Conservation (phyloP, 2,329 filamentous ascomycete genomes). For the Exophiala sideris region DNA sequence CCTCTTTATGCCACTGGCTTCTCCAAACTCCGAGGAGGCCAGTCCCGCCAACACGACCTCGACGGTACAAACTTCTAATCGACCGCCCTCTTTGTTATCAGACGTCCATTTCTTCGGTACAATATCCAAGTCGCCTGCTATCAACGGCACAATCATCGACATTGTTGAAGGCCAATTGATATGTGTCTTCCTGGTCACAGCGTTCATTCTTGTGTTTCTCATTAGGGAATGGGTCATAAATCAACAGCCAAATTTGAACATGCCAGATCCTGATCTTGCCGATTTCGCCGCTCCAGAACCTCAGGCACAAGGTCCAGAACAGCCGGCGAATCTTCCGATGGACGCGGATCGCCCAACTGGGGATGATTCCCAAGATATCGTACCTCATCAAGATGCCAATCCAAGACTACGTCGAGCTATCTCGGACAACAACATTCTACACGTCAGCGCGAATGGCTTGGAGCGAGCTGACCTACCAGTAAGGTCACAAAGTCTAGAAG, state of each 20-base stretch:
- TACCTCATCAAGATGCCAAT: constrained; percentile 10
- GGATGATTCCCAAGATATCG: not conserved
- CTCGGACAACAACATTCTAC: constrained; percentile 37
- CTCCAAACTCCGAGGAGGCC: not conserved
- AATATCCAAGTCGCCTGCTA: constrained; percentile 62
- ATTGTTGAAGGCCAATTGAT: constrained; percentile 91
- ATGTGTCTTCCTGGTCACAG: constrained; percentile 83
- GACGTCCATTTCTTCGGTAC: constrained; percentile 53
- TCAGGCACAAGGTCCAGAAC: constrained; percentile 10
- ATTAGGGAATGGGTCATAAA: constrained; percentile 98
- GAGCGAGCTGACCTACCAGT: constrained; percentile 13
- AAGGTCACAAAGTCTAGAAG: constrained; percentile 19
- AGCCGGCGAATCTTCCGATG: not conserved
- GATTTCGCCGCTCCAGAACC: constrained; percentile 31
- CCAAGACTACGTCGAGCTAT: constrained; percentile 17
- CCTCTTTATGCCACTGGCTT: constrained; percentile 6
- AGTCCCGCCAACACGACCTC: constrained; percentile 14
- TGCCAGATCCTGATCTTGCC: constrained; percentile 59
- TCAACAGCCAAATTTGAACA: constrained; percentile 89
- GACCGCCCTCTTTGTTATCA: constrained; percentile 54
- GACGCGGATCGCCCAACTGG: not conserved
- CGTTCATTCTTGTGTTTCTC: constrained; percentile 93
- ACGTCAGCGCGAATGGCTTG: constrained; percentile 14
- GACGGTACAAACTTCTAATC: constrained; percentile 19
- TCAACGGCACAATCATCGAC: constrained; percentile 78